Base-by-base conservation (phyloP, 73 alveolate species). In the Paramecium bursaria region DNA sequence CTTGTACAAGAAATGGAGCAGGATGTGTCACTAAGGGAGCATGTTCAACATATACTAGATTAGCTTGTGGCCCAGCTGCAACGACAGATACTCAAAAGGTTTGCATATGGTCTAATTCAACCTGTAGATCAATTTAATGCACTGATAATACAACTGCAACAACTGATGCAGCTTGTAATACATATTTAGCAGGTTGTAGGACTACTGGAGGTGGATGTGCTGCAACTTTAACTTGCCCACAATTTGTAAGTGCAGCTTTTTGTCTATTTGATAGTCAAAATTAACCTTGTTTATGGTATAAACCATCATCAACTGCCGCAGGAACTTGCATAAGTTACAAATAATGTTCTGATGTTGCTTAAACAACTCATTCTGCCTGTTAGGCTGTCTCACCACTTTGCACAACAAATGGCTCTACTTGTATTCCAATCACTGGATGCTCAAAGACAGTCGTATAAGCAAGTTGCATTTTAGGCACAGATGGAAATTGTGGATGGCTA, bases 51-150 rank as follows among this genome's bases (percentile, higher is more conserved):
- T 48, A 48, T n/a, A 11, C 4, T 6, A 48, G 6, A 4, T 9
- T 11, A 48, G 4, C 61, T 6, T 67, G 82, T 23, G 7, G 61
- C 15, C 4, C 4, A 48, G 61, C 61, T n/a, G 61, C 61, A 48
- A 48, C 61, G 4, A 48, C 61, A 48, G 61, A 48, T 9, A 19
- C 61, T 14, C 6, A 9, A 11, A n/a, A 9, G 30, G 15, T 9
- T 9, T 48, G 61, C 23, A 3, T 14, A 3, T 67, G 82, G 82
- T n/a, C n/a, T n/a, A n/a, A n/a, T n/a, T n/a, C 6, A 4, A 9
- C 7, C 7, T 48, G 61, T 26, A 48, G 61, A n/a, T 4, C 15
- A 6, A 48, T 4, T 4, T 48, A 48, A n/a, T 48, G 61, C 23
- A 4, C 26, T 48, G 61, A 48, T 48, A 11, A 9, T 6, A 48